These are phyloP conservation scores for Pelargonium citronellum DNA, from an alignment of 441 rosid genomes.

Conservation along the genomic window DNA sequence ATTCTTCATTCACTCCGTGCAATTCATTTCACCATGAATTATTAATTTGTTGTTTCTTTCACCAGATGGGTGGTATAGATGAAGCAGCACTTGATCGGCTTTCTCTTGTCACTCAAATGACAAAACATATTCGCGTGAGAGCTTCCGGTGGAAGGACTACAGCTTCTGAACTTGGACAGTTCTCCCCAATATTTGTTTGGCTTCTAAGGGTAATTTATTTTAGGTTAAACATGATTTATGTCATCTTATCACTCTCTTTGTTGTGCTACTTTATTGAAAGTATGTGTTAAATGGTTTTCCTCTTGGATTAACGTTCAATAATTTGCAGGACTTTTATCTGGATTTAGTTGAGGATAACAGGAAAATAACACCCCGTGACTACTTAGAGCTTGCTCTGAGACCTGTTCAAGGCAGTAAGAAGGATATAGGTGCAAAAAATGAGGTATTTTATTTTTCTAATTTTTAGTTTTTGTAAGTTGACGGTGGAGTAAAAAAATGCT, in stretches of 20 bases:
- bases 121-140: slow-evolving; percentile 90
- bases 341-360: slow-evolving; percentile 75
- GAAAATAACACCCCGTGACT: slow-evolving; percentile 91
- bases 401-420: slow-evolving; percentile 77
- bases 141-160: slow-evolving; percentile 73
- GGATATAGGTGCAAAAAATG: slow-evolving; percentile 85
- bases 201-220: slow-evolving; percentile 66
- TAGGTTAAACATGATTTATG: background rate
- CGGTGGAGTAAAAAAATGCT: background rate
- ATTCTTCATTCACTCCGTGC: background rate
- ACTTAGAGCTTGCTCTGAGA: slow-evolving; percentile 82
- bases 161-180: slow-evolving; percentile 83
- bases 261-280: background rate
- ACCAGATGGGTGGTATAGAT: slow-evolving; percentile 96
- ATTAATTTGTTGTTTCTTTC: slow-evolving; percentile 10
- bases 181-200: slow-evolving; percentile 99
- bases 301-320: slow-evolving; percentile 14
- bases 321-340: slow-evolving; percentile 81
- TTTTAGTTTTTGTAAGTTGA: slow-evolving; percentile 11
- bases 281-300: slow-evolving; percentile 11
- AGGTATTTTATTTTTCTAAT: slow-evolving; percentile 42
- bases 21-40: background rate
- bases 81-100: slow-evolving; percentile 95
- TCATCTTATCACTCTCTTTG: background rate
- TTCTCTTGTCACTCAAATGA: slow-evolving; percentile 97